Evolutionary conservation across 768 basidiomycete genomes (phyloP).

Genomic region (Pholiota microspora): DNA sequence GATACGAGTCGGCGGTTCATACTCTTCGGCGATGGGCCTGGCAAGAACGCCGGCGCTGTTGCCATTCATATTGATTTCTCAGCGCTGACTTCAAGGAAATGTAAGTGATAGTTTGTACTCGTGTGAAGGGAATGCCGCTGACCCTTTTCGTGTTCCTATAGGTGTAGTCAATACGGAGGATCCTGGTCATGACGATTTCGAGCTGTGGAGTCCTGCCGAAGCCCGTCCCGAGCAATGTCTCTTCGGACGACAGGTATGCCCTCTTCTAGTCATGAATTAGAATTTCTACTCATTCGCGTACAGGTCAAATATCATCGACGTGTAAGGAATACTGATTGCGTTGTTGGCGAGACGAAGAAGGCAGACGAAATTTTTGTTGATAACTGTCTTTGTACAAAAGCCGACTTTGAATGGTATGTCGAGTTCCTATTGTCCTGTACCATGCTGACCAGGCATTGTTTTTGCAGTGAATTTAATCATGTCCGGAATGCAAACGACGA

Average conservation of each 20-base stretch:
- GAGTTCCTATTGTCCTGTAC: not conserved
- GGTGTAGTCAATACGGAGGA: conserved; percentile 69
- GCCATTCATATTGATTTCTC: conserved; percentile 90
- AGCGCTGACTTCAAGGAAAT: conserved; percentile 68
- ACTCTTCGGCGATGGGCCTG: conserved; percentile 66
- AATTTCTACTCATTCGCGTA: conserved; percentile 1
- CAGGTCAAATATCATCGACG: conserved; percentile 93
- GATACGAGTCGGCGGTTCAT: conserved; percentile 94
- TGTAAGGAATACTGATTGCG: conserved; percentile 73
- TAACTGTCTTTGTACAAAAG: conserved; percentile 68
- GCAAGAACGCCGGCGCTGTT: conserved; percentile 45
- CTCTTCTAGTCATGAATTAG: not conserved
- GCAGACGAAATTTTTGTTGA: conserved; percentile 49
- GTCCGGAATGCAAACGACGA: conserved; percentile 62
- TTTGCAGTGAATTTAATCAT: conserved; percentile 90
- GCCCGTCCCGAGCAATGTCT: conserved; percentile 84
- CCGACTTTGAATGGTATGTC: conserved; percentile 97
- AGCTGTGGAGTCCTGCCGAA: conserved; percentile 94
- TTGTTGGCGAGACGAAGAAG: conserved; percentile 72
- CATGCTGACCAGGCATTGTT: not conserved
- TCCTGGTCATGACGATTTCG: conserved; percentile 88
- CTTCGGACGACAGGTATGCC: conserved; percentile 84
- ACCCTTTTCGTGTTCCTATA: conserved; percentile 27
- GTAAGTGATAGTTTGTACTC: conserved; percentile 42
- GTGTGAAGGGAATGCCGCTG: not conserved